Conservation (phyloP, 2,329 filamentous ascomycete species). For the Trichoderma sp. region DNA sequence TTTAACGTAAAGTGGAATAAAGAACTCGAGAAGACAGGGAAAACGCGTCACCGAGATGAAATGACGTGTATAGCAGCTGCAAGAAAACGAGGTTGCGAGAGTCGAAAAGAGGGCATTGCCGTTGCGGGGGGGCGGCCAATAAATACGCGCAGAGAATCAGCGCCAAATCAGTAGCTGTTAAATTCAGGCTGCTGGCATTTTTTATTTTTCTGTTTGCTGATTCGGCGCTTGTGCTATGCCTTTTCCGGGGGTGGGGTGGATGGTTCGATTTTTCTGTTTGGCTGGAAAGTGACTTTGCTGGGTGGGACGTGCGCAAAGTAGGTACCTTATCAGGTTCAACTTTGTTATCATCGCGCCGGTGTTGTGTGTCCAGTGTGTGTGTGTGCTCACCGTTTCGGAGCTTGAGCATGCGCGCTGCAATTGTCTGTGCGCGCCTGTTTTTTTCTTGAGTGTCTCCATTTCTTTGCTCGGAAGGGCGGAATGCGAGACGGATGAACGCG, state of each 20-base stretch:
- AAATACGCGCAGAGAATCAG: constrained; percentile 47
- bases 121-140: constrained; percentile 39
- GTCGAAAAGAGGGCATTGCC: constrained; percentile 25
- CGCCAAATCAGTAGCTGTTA: constrained; percentile 32
- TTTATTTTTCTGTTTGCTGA: background rate
- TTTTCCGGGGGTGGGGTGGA: constrained; percentile 28
- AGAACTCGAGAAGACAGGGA: constrained; percentile 19
- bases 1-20: constrained; percentile 25
- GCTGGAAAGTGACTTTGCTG: constrained; percentile 8
- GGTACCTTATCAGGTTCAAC: constrained; percentile 21
- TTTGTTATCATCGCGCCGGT: too few relatives aligned
- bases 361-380: too few relatives aligned
- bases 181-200: too few relatives aligned
- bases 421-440: constrained; percentile 1
- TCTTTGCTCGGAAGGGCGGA: constrained; percentile 12
- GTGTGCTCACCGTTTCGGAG: background rate
- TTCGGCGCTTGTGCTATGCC: constrained; percentile 21
- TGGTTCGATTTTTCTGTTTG: background rate
- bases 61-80: constrained; percentile 5
- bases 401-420: too few relatives aligned
- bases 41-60: constrained; percentile 12
- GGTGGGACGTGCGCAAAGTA: background rate
- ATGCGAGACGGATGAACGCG: background rate
- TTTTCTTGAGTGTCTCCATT: background rate
- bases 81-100: constrained; percentile 28